Base-by-base conservation (phyloP, 2,329 filamentous ascomycete species). In the Ophiostoma sp. region DNA sequence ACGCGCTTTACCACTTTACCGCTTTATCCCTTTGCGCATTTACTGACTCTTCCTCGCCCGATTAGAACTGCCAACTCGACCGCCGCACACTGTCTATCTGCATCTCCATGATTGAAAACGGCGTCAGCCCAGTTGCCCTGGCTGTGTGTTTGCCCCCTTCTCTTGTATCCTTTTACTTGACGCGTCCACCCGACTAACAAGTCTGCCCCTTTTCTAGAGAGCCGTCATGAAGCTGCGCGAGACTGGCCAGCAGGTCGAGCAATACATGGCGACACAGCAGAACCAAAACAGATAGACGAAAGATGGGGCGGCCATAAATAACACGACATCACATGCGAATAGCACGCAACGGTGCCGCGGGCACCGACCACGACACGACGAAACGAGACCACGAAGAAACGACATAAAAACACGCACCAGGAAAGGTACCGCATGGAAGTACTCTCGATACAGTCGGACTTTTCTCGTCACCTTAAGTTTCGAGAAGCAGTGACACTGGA, bases 61-160 rank as follows among this genome's bases (percentile, higher is more conserved):
- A 22, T 6, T 75, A 98, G 95, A 98, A 98, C 83, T 97, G 95
- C 75, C 90, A 97, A 76, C 90, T 99, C 63, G 95, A 98, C 82
- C 91, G 95, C 42, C 92, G 94, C 71, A 94, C 95, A 25, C 86
- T 99, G 22, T 97, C 95, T 2, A 93, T 98, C 76, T 99, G 96
- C 82, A 95, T 98, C 74, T 97, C 94, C 71, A 88, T 99, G 82
- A 97, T 99, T 78, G 96, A 99, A 83, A 97, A 97, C 80, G 96
- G 96, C 17, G 94, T 98, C 39, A 97, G 97, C 80, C 96, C 96
- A 0, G 95, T 98, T 81, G 96, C 95, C 0, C 85, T 99, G 42
- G 95, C 95, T 31, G 96, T 98, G 87, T 80, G 93, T 79, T 2
- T 0, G 39, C 6, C 19, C 12, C 33, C 25, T 25, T 59, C 11